Evolutionary conservation across 345 rosid species (phyloP), one percentile per base, ranked within the genome.

Genomic region (Syzygium aqueum): DNA sequence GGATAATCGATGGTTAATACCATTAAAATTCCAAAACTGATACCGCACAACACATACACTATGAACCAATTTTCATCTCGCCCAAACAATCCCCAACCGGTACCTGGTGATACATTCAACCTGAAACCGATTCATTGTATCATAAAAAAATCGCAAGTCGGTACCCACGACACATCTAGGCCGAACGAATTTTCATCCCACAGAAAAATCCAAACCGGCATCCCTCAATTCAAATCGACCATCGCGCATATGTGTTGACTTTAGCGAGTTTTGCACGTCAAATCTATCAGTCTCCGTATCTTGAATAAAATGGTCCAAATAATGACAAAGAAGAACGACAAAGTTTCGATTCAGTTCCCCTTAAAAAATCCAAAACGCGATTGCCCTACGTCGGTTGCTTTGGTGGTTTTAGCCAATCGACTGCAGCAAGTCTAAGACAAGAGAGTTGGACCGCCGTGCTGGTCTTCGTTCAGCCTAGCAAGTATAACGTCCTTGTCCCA

Each of bases 1-100:
- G 0, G 6, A 33, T 0, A 33, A 67, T 1, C 5, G 4, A 17
- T 9, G 7, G 0, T 9, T 30, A 65, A 30, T 65, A 16, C 1
- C 6, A 30, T 30, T 13, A 30, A 65, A 2, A 8, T 8, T 8
- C 1, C 0, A 43, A 67, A 33, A 1, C 2, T 17, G 10, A 67
- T 33, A 67, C 0, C 23, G 5, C 17, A 2, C 1, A 2, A 30
- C 11, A 30, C 1, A 8, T 16, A 3, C 9, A 2, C 0, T 19
- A 17, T 7, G 17, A 52, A 15, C 6, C 17, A 52, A 16, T 16
- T 52, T 13, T 52, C 7, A 16, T 52, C 21, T 6, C 54, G 6
- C 54, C 8, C 53, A 3, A 10, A 14, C 53, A 51, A 51, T 51
- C 53, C 53, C 53, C 53, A 51, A 51, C 17, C 53, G 53, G 6